Base-by-base conservation (phyloP, 2,329 filamentous ascomycete species). In the Gaeumannomyces sp. region DNA sequence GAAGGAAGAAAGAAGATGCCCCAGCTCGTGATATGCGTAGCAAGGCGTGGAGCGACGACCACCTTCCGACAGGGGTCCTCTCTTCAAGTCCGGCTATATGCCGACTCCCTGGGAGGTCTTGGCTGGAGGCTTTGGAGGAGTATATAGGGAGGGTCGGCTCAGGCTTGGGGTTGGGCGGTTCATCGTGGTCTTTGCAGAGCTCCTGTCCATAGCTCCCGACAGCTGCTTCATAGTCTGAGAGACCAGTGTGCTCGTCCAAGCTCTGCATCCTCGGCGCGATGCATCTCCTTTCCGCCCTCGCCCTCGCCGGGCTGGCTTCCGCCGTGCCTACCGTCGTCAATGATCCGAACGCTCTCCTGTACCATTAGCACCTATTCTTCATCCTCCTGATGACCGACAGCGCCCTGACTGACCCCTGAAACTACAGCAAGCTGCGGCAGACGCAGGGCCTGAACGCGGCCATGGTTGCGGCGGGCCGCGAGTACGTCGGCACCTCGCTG, bases 401-500 rank as follows among this genome's bases (percentile, higher is more conserved):
- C 45, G 45, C 22, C 14, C 19, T 25, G 45, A 25, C 45, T n/a
- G 22, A 53, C 22, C 22, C 22, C 22, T 25, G 45, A 22, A 53
- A 25, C 31, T 5, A n/a, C 29, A 60, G 59, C 5, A 60, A 60
- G 19, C 59, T 60, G 27, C 56, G 56, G 25, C 61, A 62, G 31
- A 57, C n/a, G 28, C 16, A 56, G 35, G 69, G 68, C 8, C 69
- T 73, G 35, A 64, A 73, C 60, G 67, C 68, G 31, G 70, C 71
- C 28, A 72, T 73, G 63, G 64, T 69, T 6, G 70, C 70, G 38
- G 68, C 69, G 13, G 73, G 72, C 31, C 70, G 70, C 64, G 65
- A 71, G 45, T 86, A 85, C 73, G 85, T 86, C 63, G 85, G 85
- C 56, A 83, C 84, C 1, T 84, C 84, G 1, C 83, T 85, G 33